Base-by-base conservation (phyloP, 2,329 filamentous ascomycete genomes). In the Ceratocystis huliohia region DNA sequence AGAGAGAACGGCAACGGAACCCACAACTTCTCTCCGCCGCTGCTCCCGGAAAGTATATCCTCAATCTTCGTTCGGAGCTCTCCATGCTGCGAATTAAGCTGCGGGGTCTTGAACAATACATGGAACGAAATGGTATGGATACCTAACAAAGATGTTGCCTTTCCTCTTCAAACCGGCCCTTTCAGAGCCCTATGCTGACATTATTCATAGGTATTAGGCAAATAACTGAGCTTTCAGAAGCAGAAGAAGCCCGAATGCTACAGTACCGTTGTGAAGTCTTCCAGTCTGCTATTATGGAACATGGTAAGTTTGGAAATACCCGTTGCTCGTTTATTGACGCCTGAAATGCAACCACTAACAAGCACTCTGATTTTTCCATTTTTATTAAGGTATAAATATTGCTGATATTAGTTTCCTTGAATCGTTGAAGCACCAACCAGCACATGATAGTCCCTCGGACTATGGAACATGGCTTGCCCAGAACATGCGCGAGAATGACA, bases 201-300 rank as follows among this genome's bases (percentile, higher is more conserved):
- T 15, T 10, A 65, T 22, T n/a, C 6, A n/a, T 28, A 46, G 41
- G 61, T 44, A 20, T 48, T 25, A 28, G 61, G 41, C 45, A 73
- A 68, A 72, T 80, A 61, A 78, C 79, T 28, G 74, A 77, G 69
- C 73, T 83, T 65, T 84, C 81, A 65, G 80, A 83, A 69, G 76
- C 79, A 28, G 82, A 84, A 73, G 82, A 84, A 72, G 82, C 82
- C 30, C 77, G 82, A 66, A 76, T 78, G 46, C 74, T 84, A 65
- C 82, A 84, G 72, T 82, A 84, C 70, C 79, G 79, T 69, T 84
- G 82, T 73, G 82, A 84, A 73, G 82, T 80, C 72, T 79, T 84
- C 65, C 81, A 84, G 71, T 76, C 76, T 64, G 78, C 78, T 66
- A 80, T 81, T 70, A 72, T 81, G 68, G 77, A 80, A 20, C 74